Evolutionary conservation across 2,329 filamentous ascomycete species (phyloP), one percentile per base, ranked within the genome.

Genomic region (Epichloe scottii): DNA sequence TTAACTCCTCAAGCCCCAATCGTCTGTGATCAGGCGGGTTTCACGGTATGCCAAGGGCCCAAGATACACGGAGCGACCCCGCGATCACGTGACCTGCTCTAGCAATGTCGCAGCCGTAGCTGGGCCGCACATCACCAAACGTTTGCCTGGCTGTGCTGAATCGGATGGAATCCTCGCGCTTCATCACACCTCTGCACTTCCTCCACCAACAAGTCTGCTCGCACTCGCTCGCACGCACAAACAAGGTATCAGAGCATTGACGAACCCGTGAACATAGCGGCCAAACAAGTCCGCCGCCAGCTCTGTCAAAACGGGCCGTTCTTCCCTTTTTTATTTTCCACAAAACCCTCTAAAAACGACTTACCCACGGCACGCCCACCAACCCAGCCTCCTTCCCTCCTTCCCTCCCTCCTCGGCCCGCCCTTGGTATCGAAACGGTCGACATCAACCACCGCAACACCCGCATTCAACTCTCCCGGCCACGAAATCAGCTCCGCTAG

Each of bases 1-100:
- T 38, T 38, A 38, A 42, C 19, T 42, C 40, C 40, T 42, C 1
- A 30, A 30, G 11, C 30, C 8, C 10, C 30, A 17, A 33, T 26
- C 4, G 17, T n/a, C 26, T 34, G 30, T 30, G 10, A 30, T 30
- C 3, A 30, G 30, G 30, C 30, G 30, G 30, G 10, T 30, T 30
- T 30, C 30, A 10, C 30, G 30, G 10, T 26, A 26, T 30, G 48
- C 4, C 30, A 35, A 23, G 23, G 6, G 6, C 7, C 26, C 26
- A 26, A 15, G n/a, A 40, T 15, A 45, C 30, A 23, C 40, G 30
- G 42, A 48, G 53, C 50, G 61, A 59, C 63, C 63, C 63, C 62
- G 59, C 62, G 54, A 51, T 58, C 65, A 67, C 65, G 65, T 68
- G 65, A 67, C 58, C 54, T 33, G 38, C 23, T 55, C 56, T 50